phyloP scores from a whole-genome alignment of 768 basidiomycete genomes.

The Trametes cingulata region DNA sequence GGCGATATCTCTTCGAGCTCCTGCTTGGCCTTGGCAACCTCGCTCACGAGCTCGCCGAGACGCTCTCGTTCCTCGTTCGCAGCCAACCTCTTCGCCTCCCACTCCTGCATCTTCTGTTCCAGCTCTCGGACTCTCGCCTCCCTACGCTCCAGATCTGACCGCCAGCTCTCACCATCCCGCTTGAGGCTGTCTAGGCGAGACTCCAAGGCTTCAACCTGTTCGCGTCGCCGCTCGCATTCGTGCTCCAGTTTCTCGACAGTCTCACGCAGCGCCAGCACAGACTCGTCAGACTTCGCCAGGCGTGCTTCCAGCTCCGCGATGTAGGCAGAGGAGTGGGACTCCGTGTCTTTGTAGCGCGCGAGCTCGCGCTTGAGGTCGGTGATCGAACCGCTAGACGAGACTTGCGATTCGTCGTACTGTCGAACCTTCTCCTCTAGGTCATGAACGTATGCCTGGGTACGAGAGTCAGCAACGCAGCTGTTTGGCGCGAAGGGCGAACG shows the following conservation, averaged over 20 bases:
- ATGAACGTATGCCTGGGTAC: constrained; percentile 80
- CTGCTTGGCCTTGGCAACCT: constrained; percentile 69
- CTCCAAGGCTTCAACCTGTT: constrained; percentile 72
- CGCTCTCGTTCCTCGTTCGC: constrained; percentile 66
- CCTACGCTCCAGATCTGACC: constrained; percentile 79
- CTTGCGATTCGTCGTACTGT: constrained; percentile 74
- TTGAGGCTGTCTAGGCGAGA: constrained; percentile 66
- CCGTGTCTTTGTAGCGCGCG: constrained; percentile 70
- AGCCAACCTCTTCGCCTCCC: constrained; percentile 70
- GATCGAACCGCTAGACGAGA: constrained; percentile 76
- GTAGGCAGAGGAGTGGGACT: constrained; percentile 72
- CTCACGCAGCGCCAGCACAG: constrained; percentile 63
- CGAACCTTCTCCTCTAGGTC: constrained; percentile 94
- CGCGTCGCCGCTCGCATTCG: constrained; percentile 72
- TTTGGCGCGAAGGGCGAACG: constrained; percentile 10
- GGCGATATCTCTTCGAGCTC: constrained; percentile 54
- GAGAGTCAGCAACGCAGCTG: constrained; percentile 17
- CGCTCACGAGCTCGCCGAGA: constrained; percentile 65
- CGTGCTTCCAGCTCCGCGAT: constrained; percentile 86
- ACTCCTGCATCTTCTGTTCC: constrained; percentile 76
- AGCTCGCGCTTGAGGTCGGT: constrained; percentile 86
- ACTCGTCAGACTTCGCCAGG: constrained; percentile 76
- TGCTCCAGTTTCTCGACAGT: constrained; percentile 76
- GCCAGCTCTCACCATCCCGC: constrained; percentile 79
- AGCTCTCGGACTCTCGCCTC: constrained; percentile 76